These are phyloP conservation scores for Pythium periplocum DNA, from an alignment of 352 stramenopile species.

Conservation along the genomic window DNA sequence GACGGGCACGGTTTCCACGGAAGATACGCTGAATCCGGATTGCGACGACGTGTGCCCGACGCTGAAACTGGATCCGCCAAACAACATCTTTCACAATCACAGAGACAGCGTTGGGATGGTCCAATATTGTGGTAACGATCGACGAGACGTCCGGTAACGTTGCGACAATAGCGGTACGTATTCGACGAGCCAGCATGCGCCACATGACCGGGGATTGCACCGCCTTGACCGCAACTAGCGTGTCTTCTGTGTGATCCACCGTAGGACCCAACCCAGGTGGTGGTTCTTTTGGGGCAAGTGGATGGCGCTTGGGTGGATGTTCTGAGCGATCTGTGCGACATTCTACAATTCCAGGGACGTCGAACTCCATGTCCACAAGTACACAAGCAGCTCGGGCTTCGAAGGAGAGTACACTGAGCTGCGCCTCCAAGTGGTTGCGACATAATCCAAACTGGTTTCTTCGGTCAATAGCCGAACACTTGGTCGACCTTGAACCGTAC, in stretches of 20 bases:
- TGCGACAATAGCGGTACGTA: too few relatives aligned
- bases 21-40: constrained; percentile 63
- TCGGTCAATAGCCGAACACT: constrained; percentile 43
- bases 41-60: constrained; percentile 42
- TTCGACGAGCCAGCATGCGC: too few relatives aligned
- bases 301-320: constrained; percentile 23
- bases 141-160: too few relatives aligned
- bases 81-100: constrained; percentile 38
- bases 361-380: constrained; percentile 55
- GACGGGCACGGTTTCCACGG: constrained; percentile 51
- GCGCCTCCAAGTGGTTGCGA: constrained; percentile 60
- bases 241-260: neutral
- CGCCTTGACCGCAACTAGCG: constrained; percentile 5
- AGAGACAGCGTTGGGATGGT: constrained; percentile 39
- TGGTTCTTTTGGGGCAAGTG: constrained; percentile 43
- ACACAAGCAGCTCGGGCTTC: constrained; percentile 35
- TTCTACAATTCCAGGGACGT: constrained; percentile 55
- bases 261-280: constrained; percentile 10
- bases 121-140: constrained; percentile 4
- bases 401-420: constrained; percentile 45
- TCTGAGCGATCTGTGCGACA: constrained; percentile 32
- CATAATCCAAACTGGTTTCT: constrained; percentile 65
- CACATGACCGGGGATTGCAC: neutral
- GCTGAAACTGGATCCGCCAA: constrained; percentile 58
- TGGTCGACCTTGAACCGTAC: constrained; percentile 21